Evolutionary conservation across 345 rosid species (phyloP), one percentile per base, ranked within the genome.

Genomic region (Boechera stricta): DNA sequence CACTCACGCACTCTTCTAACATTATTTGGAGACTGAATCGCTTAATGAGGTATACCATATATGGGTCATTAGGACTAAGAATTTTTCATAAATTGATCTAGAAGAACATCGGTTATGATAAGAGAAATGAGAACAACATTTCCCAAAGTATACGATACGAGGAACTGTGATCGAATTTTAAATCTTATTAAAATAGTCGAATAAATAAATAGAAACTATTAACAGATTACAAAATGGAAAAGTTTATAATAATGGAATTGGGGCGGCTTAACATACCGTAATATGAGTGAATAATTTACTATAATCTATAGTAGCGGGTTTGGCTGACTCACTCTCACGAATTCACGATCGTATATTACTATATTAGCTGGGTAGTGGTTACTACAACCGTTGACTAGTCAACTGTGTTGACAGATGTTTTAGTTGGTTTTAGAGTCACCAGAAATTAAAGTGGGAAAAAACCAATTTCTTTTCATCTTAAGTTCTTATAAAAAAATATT

Each of bases 331-430:
- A 18, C 28, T 36, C 64, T 54, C 58, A 28, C 24, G 24, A 21
- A 21, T 21, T 10, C 45, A 59, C 64, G 64, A 73, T 73, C 51
- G 32, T 58, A 66, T 16, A 52, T 18, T 52, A 13, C 24, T 21
- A 21, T 21, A 36, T 11, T 52, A 13, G 13, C 6, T 29, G 31
- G 53, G 2, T 28, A 28, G 29, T 28, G 29, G 2, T 28, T 44
- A 32, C 59, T 15, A 48, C 60, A 36, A 36, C 10, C 55, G 15
- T 57, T 66, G 73, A 67, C 67, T 57, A 57, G 64, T 74, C 77
- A 44, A 75, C 42, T 57, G 42, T 57, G 59, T 67, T 48, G 26
- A 67, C 67, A 67, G 10, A 47, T 36, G 56, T 64, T 44, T 32
- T 45, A 54, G 62, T 55, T 64, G 55, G 45, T 55, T 54, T 28